Evolutionary conservation across 305 asterid species (phyloP).

Genomic region (Petunia hybrid): DNA sequence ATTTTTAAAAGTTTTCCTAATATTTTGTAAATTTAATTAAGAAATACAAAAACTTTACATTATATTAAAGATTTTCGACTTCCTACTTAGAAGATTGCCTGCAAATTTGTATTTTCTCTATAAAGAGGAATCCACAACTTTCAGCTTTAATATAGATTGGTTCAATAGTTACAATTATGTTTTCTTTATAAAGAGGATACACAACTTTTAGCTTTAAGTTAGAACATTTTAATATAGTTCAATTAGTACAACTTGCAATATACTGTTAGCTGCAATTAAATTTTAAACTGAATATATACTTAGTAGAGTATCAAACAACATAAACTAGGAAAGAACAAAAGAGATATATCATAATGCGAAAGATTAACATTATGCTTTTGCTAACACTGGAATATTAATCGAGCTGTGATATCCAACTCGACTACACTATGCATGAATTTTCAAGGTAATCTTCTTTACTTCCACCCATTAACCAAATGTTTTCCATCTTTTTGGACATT

Average conservation of each 20-base stretch:
- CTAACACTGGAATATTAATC: not conserved
- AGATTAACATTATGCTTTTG: not conserved
- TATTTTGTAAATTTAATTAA: not conserved
- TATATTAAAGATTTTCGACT: not conserved
- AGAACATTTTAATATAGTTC: not conserved
- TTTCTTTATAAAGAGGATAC: not conserved
- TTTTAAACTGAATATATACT: too few species aligned
- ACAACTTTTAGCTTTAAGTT: not conserved
- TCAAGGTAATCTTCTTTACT: not conserved
- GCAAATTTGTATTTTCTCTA: not conserved
- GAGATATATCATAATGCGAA: not conserved
- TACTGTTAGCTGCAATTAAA: too few species aligned
- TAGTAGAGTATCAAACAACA: not conserved
- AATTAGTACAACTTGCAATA: not conserved
- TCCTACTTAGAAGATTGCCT: conserved; percentile 5
- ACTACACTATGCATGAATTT: not conserved
- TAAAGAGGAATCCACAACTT: not conserved
- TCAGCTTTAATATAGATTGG: not conserved
- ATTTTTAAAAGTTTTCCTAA: not conserved
- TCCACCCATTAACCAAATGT: conserved; percentile 19
- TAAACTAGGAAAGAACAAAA: not conserved
- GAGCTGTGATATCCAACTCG: not conserved
- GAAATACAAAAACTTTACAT: not conserved
- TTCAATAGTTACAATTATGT: not conserved
- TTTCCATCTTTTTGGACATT: not conserved